Conservation (phyloP, 495 filamentous ascomycete genomes). For the Aspergillus kassunensis region DNA sequence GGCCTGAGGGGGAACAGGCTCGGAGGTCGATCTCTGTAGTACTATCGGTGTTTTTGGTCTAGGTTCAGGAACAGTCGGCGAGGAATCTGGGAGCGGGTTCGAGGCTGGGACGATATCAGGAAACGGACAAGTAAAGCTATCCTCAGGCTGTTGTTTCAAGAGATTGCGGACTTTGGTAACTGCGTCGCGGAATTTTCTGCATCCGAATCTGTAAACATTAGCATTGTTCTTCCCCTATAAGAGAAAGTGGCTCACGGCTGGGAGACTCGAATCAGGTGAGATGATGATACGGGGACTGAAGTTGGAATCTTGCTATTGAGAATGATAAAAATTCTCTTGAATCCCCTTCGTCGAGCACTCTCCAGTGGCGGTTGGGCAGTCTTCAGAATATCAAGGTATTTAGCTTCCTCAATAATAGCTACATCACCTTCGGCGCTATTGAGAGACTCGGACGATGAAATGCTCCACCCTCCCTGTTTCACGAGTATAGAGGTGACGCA, state of each 20-base stretch:
- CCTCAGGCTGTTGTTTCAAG: neutral
- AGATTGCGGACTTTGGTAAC: conserved; percentile 4
- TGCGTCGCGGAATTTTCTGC: conserved; percentile 10
- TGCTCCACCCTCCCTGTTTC: conserved; percentile 7
- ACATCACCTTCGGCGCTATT: conserved; percentile 9
- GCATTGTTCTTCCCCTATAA: neutral
- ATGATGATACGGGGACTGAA: neutral
- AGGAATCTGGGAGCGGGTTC: neutral
- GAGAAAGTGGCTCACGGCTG: conserved; percentile 16
- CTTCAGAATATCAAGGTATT: neutral
- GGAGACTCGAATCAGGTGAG: conserved; percentile 12
- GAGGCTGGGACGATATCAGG: neutral
- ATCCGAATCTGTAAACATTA: conserved; percentile 17
- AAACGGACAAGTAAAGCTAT: neutral
- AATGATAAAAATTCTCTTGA: conserved; percentile 17
- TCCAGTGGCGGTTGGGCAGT: neutral
- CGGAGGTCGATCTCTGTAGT: neutral
- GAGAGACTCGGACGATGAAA: conserved; percentile 9
- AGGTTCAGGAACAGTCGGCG: too few relatives aligned
- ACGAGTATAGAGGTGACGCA: conserved; percentile 12
- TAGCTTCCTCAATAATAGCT: conserved; percentile 18
- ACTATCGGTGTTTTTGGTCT: too few relatives aligned
- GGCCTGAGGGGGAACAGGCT: neutral
- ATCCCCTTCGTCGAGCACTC: neutral
- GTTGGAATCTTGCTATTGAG: conserved; percentile 6